Conservation (phyloP, 768 basidiomycete genomes). For the Guyanaporus albipodus region DNA sequence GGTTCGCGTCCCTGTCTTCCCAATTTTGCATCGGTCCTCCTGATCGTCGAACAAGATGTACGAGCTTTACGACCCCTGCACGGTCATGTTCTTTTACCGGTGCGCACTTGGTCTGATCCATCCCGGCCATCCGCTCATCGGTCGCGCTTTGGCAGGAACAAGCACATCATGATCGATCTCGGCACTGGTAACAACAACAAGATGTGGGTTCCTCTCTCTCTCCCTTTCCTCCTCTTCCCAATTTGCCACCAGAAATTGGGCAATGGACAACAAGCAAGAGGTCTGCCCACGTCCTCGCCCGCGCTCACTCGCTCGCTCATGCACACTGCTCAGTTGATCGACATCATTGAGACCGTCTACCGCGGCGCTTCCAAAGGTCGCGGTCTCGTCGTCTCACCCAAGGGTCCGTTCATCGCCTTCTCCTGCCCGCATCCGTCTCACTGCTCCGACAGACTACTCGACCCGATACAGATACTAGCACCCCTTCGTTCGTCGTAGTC, state of each 20-base stretch:
- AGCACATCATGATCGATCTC: conserved; percentile 99
- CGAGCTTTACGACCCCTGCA: conserved; percentile 95
- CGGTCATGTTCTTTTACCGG: conserved; percentile 99
- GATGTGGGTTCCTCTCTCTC: conserved; percentile 57
- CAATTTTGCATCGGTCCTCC: neutral
- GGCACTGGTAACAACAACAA: conserved; percentile 99
- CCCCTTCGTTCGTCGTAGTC: neutral
- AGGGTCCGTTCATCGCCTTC: conserved; percentile 53
- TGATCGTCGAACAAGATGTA: conserved; percentile 72
- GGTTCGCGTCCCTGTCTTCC: conserved; percentile 33
- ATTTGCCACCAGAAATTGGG: conserved; percentile 80
- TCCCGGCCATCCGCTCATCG: neutral
- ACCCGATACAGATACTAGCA: conserved; percentile 70
- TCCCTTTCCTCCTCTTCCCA: neutral
- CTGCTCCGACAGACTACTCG: conserved; percentile 58
- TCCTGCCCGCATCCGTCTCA: neutral
- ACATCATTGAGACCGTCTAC: conserved; percentile 97
- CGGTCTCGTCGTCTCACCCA: conserved; percentile 95
- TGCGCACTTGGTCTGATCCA: conserved; percentile 33
- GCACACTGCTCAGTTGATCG: conserved; percentile 67
- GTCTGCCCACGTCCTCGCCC: no score
- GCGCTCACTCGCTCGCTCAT: no score
- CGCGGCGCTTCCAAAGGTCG: conserved; percentile 96
- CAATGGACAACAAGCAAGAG: conserved; percentile 98
- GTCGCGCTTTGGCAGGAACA: conserved; percentile 64